These are phyloP conservation scores for Fraxinus baroniana DNA, from an alignment of 305 asterid species.

Conservation along the genomic window DNA sequence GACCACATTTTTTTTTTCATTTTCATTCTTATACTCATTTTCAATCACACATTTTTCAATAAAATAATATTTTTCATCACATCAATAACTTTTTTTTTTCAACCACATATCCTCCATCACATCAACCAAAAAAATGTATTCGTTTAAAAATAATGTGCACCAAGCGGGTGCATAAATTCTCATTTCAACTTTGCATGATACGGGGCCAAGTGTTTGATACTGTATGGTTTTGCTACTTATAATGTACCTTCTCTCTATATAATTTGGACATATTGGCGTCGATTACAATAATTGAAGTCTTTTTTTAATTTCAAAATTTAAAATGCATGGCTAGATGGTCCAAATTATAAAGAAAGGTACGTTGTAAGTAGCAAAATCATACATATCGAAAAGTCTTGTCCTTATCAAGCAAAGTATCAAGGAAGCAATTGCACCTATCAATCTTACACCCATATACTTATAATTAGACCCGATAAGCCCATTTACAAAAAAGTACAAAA, in stretches of 20 bases:
- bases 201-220: background rate
- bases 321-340: too few relatives aligned
- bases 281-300: background rate
- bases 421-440: slow-evolving; percentile 42
- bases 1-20: too few relatives aligned
- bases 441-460: slow-evolving; percentile 23
- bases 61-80: too few relatives aligned
- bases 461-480: slow-evolving; percentile 13
- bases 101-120: too few relatives aligned
- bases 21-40: too few relatives aligned
- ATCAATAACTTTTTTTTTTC: too few relatives aligned
- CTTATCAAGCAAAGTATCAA: slow-evolving; percentile 27
- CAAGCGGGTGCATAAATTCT: background rate
- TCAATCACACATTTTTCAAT: too few relatives aligned
- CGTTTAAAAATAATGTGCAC: background rate
- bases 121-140: background rate
- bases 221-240: background rate
- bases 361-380: background rate
- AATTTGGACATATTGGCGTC: background rate
- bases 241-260: background rate
- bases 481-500: background rate
- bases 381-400: slow-evolving; percentile 17
- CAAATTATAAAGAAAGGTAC: background rate
- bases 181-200: background rate
- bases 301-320: too few relatives aligned